Base-by-base conservation (phyloP, 1,284 basidiomycete genomes). In the Naganishia sp. region DNA sequence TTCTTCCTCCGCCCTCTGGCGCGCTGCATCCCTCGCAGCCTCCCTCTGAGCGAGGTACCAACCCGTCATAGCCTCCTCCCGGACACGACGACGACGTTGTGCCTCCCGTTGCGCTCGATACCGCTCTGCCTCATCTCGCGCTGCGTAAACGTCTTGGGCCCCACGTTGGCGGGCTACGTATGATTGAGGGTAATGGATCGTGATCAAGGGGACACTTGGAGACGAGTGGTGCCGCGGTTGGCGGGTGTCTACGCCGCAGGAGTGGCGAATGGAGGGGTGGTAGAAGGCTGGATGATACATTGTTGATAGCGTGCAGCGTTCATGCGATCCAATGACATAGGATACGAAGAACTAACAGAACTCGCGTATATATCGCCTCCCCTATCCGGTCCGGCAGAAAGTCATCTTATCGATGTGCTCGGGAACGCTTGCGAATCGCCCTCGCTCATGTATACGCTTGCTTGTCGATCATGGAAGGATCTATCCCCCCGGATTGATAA, bases 351-450 rank as follows among this genome's bases (percentile, higher is more conserved):
- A n/a, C n/a, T n/a, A n/a, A n/a, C n/a, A n/a, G n/a, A n/a, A n/a
- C n/a, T n/a, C n/a, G n/a, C n/a, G n/a, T n/a, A 61, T 61, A 61
- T 61, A 61, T 39, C 35, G 58, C 35, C 47, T 42, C 45, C 18
- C 10, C 21, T 39, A 15, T 6, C 28, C 52, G 7, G 32, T 35
- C 32, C 1, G 39, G n/a, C 25, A 18, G 28, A 45, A 13, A 15
- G 25, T 42, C 51, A 51, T 51, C 49, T 51, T 61, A 51, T 61
- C 58, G 23, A 45, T 31, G 7, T 13, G 11, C 15, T 41, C 52
- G 32, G 15, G 15, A 15, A 45, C 56, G 56, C 58, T 61, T 61
- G 39, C n/a, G 49, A 49, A 61, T 42, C 57, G 25, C 31, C 46
- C 6, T 42, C 57, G 25, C 31, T 45, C 6, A 57, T 23, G 31